Conservation (phyloP, 169 alveolate genomes). For the Cyclospora cayetanensis region DNA sequence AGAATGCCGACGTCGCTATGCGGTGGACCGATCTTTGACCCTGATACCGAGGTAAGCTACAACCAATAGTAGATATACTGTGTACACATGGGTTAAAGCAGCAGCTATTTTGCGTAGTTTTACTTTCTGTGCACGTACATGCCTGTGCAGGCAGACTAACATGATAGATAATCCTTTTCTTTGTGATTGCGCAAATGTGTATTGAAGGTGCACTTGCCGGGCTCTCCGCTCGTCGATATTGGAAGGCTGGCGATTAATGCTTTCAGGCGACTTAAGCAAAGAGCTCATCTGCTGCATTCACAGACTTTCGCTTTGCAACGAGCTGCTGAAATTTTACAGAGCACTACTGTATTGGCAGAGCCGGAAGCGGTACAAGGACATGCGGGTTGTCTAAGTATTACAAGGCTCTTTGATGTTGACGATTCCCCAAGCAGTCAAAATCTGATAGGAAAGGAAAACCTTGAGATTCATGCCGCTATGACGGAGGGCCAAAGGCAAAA, state of each 20-base stretch:
- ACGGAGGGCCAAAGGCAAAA: not conserved
- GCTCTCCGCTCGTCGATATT: not conserved
- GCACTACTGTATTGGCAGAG: not conserved
- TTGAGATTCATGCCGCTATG: conserved; percentile 34
- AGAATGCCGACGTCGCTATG: not conserved
- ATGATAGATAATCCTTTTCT: not conserved
- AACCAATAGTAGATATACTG: not conserved
- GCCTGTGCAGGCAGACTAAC: not conserved
- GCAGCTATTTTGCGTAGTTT: not conserved
- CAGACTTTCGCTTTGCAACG: conserved; percentile 29
- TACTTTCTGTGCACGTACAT: not conserved
- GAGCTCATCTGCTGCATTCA: not conserved
- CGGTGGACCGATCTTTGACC: not conserved
- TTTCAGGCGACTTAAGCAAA: not conserved
- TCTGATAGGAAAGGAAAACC: not conserved
- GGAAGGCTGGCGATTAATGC: not conserved
- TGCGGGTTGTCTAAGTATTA: not conserved
- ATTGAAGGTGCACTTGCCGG: not conserved
- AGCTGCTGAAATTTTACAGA: conserved; percentile 10
- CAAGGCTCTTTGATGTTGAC: not conserved
- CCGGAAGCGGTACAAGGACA: not conserved
- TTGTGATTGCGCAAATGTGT: not conserved
- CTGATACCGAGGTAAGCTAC: not conserved
- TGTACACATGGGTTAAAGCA: not conserved
- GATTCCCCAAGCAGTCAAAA: not conserved